These are phyloP conservation scores for Teratosphaeria zuluensis DNA, from an alignment of 2,329 filamentous ascomycete genomes.

Conservation along the genomic window DNA sequence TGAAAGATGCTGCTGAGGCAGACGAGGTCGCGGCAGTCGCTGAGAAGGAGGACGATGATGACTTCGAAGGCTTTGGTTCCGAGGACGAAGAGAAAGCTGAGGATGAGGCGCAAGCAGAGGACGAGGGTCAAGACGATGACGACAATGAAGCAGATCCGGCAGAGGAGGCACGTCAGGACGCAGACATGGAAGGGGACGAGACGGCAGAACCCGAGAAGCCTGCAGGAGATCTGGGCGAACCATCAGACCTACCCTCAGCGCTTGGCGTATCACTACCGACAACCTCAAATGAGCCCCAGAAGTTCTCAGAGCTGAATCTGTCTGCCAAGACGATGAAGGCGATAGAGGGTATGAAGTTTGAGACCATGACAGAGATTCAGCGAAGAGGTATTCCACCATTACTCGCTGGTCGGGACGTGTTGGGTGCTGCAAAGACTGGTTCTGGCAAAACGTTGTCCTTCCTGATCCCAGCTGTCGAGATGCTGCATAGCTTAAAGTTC, in stretches of 20 bases:
- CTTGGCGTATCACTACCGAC: conserved; percentile 49
- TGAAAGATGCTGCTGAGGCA: conserved; percentile 17
- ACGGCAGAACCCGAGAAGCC: not conserved
- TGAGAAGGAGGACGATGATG: conserved; percentile 17
- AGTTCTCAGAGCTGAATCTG: conserved; percentile 73
- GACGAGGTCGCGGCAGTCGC: conserved; percentile 6
- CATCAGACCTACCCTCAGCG: conserved; percentile 44
- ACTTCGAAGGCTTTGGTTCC: conserved; percentile 28
- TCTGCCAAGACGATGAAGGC: conserved; percentile 83
- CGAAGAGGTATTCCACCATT: conserved; percentile 76
- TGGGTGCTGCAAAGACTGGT: conserved; percentile 92
- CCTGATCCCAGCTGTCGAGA: conserved; percentile 86
- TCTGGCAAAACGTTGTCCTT: conserved; percentile 95
- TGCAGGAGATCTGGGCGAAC: conserved; percentile 24
- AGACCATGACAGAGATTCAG: conserved; percentile 94
- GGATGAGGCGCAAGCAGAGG: conserved; percentile 22
- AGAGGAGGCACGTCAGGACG: not conserved
- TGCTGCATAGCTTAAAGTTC: conserved; percentile 81
- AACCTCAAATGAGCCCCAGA: conserved; percentile 52
- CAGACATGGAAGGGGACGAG: not conserved
- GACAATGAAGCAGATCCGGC: conserved; percentile 8
- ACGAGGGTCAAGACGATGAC: conserved; percentile 25
- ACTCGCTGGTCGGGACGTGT: conserved; percentile 79
- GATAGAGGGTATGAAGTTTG: conserved; percentile 84
- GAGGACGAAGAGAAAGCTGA: conserved; percentile 26